phyloP scores from a whole-genome alignment of 441 rosid species.

The Flueggea neowawraea region DNA sequence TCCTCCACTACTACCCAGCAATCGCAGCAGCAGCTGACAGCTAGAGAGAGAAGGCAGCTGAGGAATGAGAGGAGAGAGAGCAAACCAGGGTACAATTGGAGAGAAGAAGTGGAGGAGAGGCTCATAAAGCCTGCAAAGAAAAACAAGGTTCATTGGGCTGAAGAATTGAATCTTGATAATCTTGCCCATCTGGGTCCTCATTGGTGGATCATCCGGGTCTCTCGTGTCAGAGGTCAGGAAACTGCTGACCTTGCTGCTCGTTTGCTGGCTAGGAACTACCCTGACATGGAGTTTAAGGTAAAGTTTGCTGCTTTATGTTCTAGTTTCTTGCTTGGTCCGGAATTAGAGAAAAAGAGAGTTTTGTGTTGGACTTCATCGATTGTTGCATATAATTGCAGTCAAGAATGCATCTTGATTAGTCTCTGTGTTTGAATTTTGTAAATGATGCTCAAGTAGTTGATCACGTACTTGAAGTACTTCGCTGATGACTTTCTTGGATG shows the following conservation, averaged over 20 bases:
- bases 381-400: no score
- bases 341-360: no score
- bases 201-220: conserved; percentile 73
- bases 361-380: no score
- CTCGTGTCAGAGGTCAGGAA: conserved; percentile 51
- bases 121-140: conserved; percentile 73
- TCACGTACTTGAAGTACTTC: no score
- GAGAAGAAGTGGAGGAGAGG: conserved; percentile 75
- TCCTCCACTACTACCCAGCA: conserved; percentile 26
- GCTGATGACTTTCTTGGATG: no score
- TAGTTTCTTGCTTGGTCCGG: neutral
- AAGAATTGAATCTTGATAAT: conserved; percentile 66
- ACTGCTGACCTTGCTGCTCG: conserved; percentile 63
- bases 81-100: conserved; percentile 60
- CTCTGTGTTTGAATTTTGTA: no score
- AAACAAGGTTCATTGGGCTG: conserved; percentile 47
- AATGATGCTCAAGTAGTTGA: no score
- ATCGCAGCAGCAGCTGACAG: conserved; percentile 39
- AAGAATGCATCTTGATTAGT: no score
- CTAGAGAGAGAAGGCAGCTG: conserved; percentile 77
- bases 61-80: conserved; percentile 70
- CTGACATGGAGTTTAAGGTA: conserved; percentile 66
- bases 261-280: conserved; percentile 43
- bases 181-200: conserved; percentile 66
- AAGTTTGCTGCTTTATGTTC: neutral